Percentiles rank a stretch among this genome's conserved stretches.
These are phyloP conservation scores for Clonostachys chloroleuca DNA, from an alignment of 2,329 filamentous ascomycete genomes.

Conservation along the genomic window DNA sequence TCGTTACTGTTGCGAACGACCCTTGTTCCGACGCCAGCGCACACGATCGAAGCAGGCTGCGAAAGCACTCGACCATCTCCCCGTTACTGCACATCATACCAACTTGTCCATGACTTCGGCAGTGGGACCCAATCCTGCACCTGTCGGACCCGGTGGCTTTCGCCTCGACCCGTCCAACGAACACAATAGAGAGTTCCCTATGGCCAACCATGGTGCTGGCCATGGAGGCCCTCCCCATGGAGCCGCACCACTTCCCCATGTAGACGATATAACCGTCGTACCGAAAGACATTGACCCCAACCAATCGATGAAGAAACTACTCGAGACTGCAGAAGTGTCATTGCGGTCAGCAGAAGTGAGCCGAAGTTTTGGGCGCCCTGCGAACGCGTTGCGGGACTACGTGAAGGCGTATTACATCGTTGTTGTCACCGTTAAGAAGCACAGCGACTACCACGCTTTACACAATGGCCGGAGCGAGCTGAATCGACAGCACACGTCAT, in stretches of 20 bases:
- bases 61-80: too few species aligned
- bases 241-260: conserved; percentile 39
- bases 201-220: conserved; percentile 17
- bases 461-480: conserved; percentile 47
- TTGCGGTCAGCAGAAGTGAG: conserved; percentile 57
- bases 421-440: conserved; percentile 69
- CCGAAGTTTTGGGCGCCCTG: conserved; percentile 61
- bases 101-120: background rate
- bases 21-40: too few species aligned
- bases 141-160: conserved; percentile 4
- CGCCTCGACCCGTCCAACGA: too few species aligned
- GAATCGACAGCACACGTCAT: conserved; percentile 38
- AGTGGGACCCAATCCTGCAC: conserved; percentile 11
- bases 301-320: conserved; percentile 46
- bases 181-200: conserved; percentile 4
- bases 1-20: too few species aligned
- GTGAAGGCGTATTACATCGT: conserved; percentile 77
- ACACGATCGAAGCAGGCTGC: too few species aligned
- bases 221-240: conserved; percentile 17
- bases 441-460: conserved; percentile 68
- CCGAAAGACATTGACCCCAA: conserved; percentile 40
- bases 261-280: conserved; percentile 46
- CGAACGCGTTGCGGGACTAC: conserved; percentile 79
- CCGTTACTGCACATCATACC: background rate
- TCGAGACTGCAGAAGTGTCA: conserved; percentile 46